Percentiles rank a stretch among this genome's conserved stretches.
Conservation (phyloP, 2,329 filamentous ascomycete genomes). For the Scedosporium dehoogii region DNA sequence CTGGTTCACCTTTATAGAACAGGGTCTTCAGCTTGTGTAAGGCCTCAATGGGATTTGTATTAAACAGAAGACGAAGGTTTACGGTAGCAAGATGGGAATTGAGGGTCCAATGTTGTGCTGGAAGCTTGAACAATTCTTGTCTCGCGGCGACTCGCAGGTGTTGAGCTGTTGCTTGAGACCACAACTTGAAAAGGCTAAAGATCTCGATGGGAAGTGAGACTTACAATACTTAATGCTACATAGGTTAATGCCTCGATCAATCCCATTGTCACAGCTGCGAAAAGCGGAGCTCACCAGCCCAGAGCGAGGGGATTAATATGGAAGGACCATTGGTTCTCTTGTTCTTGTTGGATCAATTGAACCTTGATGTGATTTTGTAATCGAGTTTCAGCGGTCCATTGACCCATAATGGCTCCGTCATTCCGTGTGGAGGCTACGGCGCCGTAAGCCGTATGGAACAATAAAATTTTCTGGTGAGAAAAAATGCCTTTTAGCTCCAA, state of each 20-base stretch:
- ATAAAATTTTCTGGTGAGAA: not conserved
- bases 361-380: not conserved
- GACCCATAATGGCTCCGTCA: not conserved
- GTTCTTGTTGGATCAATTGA: not conserved
- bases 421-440: not conserved
- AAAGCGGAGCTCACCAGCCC: too few species aligned
- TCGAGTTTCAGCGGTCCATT: not conserved
- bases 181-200: not conserved
- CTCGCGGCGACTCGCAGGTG: too few species aligned
- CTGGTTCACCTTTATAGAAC: not conserved
- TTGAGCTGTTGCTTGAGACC: too few species aligned
- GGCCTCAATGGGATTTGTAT: not conserved
- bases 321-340: not conserved
- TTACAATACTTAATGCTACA: too few species aligned
- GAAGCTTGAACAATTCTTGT: too few species aligned
- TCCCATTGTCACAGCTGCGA: too few species aligned
- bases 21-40: not conserved
- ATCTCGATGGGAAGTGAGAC: not conserved
- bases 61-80: not conserved
- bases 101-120: not conserved
- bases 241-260: too few species aligned
- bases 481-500: constrained; percentile 11
- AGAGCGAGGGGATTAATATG: not conserved
- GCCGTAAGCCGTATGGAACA: not conserved
- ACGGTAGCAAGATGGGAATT: not conserved